A percentile compares a stretch with the other conserved stretches of the same genome.
Conservation (phyloP, 345 rosid genomes). For the Citrus medica region DNA sequence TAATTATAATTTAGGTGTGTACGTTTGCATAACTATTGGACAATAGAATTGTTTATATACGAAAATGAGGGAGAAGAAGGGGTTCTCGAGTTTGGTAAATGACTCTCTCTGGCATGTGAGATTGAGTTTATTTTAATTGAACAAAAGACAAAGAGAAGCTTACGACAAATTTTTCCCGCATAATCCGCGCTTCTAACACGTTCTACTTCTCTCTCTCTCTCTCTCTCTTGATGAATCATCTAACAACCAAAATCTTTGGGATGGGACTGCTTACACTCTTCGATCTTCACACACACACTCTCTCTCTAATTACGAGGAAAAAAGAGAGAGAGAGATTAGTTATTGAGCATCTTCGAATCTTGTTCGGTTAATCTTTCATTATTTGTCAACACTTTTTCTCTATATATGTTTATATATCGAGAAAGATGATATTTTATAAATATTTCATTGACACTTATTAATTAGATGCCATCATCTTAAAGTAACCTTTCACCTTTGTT, state of each 20-base stretch:
- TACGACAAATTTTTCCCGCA: slow-evolving; percentile 20
- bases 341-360: too few species aligned
- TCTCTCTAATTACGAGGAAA: too few species aligned
- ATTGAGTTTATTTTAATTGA: slow-evolving; percentile 12
- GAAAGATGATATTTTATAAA: background rate
- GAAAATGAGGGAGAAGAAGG: slow-evolving; percentile 9
- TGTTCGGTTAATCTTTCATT: slow-evolving; percentile 15
- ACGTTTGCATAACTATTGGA: background rate
- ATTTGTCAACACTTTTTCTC: background rate
- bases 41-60: background rate
- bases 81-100: slow-evolving; percentile 29
- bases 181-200: slow-evolving; percentile 25
- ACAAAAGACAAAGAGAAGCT: slow-evolving; percentile 14
- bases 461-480: background rate
- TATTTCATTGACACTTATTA: too few species aligned
- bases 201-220: background rate
- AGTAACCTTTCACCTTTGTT: background rate
- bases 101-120: slow-evolving; percentile 34
- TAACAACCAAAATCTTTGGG: background rate
- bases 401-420: background rate
- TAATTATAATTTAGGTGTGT: too few species aligned
- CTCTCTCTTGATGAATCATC: background rate
- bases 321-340: too few species aligned
- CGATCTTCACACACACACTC: background rate
- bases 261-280: background rate